Evolutionary conservation across 148 eudicot species (phyloP).

Genomic region (Talinum fruticosum): DNA sequence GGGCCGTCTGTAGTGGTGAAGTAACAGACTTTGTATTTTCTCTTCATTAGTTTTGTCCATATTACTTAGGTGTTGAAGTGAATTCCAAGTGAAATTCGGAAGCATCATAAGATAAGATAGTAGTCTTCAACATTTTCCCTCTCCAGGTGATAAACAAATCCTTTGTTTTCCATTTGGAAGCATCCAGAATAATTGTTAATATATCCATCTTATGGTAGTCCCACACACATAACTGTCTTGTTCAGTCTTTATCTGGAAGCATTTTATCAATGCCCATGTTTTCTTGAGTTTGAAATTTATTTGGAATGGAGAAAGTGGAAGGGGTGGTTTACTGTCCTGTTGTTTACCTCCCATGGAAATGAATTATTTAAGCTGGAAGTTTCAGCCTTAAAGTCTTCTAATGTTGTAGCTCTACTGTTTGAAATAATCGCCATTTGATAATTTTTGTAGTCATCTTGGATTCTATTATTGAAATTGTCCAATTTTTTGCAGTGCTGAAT

Average conservation of each 20-base stretch:
- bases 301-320: neutral
- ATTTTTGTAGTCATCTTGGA: neutral
- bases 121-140: neutral
- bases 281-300: neutral
- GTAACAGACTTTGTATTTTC: neutral
- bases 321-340: neutral
- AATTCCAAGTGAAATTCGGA: neutral
- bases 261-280: neutral
- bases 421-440: neutral
- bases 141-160: neutral
- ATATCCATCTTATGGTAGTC: neutral
- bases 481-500: conserved; percentile 53
- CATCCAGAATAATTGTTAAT: neutral
- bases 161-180: neutral
- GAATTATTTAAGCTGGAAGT: neutral
- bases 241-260: neutral
- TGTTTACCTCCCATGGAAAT: neutral
- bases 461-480: conserved; percentile 9
- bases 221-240: too few species aligned
- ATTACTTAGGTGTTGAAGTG: neutral
- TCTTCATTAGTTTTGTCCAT: neutral
- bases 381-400: neutral
- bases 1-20: neutral
- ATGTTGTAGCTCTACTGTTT: neutral
- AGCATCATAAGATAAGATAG: neutral